These are phyloP conservation scores for Phaeotremella fagi DNA, from an alignment of 768 basidiomycete species.

Conservation along the genomic window DNA sequence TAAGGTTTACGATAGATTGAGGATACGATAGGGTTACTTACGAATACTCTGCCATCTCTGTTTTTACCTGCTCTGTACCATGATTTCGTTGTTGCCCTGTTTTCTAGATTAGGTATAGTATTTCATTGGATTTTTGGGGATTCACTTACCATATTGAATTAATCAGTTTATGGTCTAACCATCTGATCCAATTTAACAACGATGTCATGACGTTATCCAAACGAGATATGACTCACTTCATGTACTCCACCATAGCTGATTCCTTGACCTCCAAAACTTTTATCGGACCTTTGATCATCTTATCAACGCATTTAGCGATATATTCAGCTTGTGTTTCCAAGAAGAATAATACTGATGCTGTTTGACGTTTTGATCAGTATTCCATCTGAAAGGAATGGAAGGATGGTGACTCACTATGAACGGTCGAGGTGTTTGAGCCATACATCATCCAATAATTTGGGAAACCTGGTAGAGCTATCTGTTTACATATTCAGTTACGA, in stretches of 20 bases:
- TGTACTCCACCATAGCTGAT: conserved; percentile 8
- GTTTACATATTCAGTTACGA: neutral
- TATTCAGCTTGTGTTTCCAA: conserved; percentile 24
- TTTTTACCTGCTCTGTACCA: neutral
- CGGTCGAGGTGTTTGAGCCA: conserved; percentile 18
- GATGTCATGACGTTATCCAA: neutral
- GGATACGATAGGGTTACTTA: conserved; percentile 1
- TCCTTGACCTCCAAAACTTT: conserved; percentile 18
- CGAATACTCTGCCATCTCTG: conserved; percentile 14
- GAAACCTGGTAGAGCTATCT: conserved; percentile 9
- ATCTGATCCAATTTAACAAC: neutral
- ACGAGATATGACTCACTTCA: neutral
- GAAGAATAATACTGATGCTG: conserved; percentile 15
- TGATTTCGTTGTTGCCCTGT: neutral
- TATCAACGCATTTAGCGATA: conserved; percentile 14
- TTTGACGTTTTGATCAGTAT: too few relatives aligned
- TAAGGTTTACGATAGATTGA: neutral
- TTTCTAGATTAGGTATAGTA: neutral
- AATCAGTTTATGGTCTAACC: neutral
- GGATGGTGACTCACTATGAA: conserved; percentile 10
- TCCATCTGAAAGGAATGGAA: neutral
- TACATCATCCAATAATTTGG: conserved; percentile 17
- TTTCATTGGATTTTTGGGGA: neutral
- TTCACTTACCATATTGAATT: neutral
- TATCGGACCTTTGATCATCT: conserved; percentile 4